These are phyloP conservation scores for Hygrocybe punicea DNA, from an alignment of 768 basidiomycete species.

Conservation along the genomic window DNA sequence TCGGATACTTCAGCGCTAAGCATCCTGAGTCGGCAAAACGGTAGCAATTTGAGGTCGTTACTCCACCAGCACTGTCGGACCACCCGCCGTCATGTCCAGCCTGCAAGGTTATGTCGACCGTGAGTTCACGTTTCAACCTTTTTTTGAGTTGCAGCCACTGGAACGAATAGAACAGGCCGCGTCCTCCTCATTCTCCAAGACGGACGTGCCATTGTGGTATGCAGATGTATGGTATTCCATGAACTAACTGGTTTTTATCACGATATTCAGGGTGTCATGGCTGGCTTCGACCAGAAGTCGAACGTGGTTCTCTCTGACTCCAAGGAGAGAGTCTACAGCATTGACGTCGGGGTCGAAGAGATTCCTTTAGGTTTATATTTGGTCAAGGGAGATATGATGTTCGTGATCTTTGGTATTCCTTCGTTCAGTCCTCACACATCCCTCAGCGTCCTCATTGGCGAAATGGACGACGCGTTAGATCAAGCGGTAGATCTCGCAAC, in stretches of 20 bases:
- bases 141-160: background rate
- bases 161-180: slow-evolving; percentile 51
- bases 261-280: slow-evolving; percentile 70
- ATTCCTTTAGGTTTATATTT: slow-evolving; percentile 92
- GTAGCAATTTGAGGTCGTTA: background rate
- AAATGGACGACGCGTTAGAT: slow-evolving; percentile 83
- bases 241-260: background rate
- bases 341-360: slow-evolving; percentile 92
- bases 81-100: slow-evolving; percentile 64
- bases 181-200: slow-evolving; percentile 95
- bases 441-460: slow-evolving; percentile 70
- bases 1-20: no score
- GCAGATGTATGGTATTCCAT: slow-evolving; percentile 21
- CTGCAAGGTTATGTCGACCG: slow-evolving; percentile 91
- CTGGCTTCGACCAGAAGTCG: slow-evolving; percentile 92
- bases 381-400: slow-evolving; percentile 99
- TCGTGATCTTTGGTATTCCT: slow-evolving; percentile 34
- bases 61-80: background rate
- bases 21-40: no score
- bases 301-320: slow-evolving; percentile 94
- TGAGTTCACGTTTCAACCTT: slow-evolving; percentile 31
- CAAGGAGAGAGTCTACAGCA: slow-evolving; percentile 83
- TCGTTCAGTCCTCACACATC: slow-evolving; percentile 4
- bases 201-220: slow-evolving; percentile 88
- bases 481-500: slow-evolving; percentile 65